Conservation (phyloP, 495 filamentous ascomycete genomes). For the Lophiostoma macrostomum region DNA sequence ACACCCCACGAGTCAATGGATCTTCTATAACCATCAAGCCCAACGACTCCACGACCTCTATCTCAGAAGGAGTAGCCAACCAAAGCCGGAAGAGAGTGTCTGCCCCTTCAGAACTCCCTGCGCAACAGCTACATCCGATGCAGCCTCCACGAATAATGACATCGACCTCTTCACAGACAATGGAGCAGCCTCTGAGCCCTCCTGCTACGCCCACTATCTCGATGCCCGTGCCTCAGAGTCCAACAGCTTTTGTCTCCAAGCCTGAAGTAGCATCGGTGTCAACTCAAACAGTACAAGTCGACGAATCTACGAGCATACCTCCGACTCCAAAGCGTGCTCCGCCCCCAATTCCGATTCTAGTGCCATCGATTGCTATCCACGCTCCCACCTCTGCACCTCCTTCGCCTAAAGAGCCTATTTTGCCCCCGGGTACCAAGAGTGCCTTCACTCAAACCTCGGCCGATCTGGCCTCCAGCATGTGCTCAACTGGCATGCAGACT, state of each 20-base stretch:
- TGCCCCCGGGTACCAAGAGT: constrained; percentile 65
- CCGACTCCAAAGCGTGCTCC: constrained; percentile 31
- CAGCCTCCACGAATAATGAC: constrained; percentile 52
- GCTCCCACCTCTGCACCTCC: constrained; percentile 63
- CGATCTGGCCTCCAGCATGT: constrained; percentile 39
- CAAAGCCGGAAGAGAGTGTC: constrained; percentile 64
- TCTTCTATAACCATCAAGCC: constrained; percentile 4
- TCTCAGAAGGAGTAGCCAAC: constrained; percentile 63
- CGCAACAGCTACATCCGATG: constrained; percentile 24
- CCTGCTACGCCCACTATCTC: constrained; percentile 60
- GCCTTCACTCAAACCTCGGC: constrained; percentile 54
- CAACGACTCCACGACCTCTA: constrained; percentile 39
- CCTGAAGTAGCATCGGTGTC: constrained; percentile 53
- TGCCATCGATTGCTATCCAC: constrained; percentile 65
- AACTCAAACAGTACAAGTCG: constrained; percentile 68
- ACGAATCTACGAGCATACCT: constrained; percentile 31
- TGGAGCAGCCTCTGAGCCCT: constrained; percentile 63
- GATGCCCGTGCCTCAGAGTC: constrained; percentile 35
- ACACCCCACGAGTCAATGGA: constrained; percentile 2
- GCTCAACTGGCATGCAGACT: constrained; percentile 71
- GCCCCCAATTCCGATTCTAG: constrained; percentile 40
- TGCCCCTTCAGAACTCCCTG: constrained; percentile 36
- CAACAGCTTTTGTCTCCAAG: constrained; percentile 19
- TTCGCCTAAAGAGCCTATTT: constrained; percentile 57
- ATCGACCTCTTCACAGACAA: constrained; percentile 69